A percentile compares a stretch with the other conserved stretches of the same genome.
Conservation (phyloP, 192 early-diverging fungal species). For the Coemansia biformis region DNA sequence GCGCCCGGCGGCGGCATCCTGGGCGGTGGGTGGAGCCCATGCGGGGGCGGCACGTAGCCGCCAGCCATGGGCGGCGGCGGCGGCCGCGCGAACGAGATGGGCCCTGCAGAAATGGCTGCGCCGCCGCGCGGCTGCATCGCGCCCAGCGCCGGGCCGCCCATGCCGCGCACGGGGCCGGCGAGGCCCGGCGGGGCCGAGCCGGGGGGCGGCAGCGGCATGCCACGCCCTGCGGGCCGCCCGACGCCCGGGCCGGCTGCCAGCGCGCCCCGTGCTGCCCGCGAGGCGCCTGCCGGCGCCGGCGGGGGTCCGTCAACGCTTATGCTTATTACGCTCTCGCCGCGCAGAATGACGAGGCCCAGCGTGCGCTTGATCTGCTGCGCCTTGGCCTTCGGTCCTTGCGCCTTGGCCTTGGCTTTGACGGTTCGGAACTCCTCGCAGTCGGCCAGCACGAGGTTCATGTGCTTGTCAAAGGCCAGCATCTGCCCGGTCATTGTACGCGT, state of each 20-base stretch:
- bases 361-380: slow-evolving; percentile 82
- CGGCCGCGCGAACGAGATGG: slow-evolving; percentile 71
- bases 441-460: slow-evolving; percentile 98
- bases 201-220: slow-evolving; percentile 57
- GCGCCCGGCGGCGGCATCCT: slow-evolving; percentile 61
- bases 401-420: slow-evolving; percentile 79
- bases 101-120: slow-evolving; percentile 54
- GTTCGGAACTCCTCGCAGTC: slow-evolving; percentile 97
- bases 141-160: slow-evolving; percentile 86
- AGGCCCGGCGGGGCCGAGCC: slow-evolving; percentile 56
- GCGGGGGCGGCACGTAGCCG: slow-evolving; percentile 53
- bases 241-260: slow-evolving; percentile 66
- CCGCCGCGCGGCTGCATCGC: slow-evolving; percentile 82
- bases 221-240: slow-evolving; percentile 78
- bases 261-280: slow-evolving; percentile 38
- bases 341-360: slow-evolving; percentile 87
- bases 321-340: slow-evolving; percentile 88
- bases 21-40: slow-evolving; percentile 39
- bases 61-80: slow-evolving; percentile 58
- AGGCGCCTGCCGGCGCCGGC: slow-evolving; percentile 57
- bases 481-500: slow-evolving; percentile 90
- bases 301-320: slow-evolving; percentile 88
- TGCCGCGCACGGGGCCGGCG: slow-evolving; percentile 87
- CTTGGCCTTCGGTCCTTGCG: slow-evolving; percentile 28
- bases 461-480: slow-evolving; percentile 99